Evolutionary conservation across 805 yeast species (phyloP).

Genomic region (Kodamaea neixiangensis): DNA sequence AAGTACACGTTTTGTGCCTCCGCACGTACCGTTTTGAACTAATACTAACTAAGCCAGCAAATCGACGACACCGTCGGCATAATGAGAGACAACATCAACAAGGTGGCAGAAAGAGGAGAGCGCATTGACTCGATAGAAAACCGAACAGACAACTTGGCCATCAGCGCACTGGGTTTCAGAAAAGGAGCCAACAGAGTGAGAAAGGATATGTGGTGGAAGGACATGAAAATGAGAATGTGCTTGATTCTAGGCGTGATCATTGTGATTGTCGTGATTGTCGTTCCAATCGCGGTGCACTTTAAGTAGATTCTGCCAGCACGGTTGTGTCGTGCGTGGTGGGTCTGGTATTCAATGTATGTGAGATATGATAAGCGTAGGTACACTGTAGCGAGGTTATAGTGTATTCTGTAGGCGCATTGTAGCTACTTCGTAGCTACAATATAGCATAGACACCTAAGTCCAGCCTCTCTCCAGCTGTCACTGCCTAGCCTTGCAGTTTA

Average conservation of each 20-base stretch:
- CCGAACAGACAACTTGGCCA: conserved; percentile 89
- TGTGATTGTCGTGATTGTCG: conserved; percentile 82
- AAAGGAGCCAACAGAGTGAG: conserved; percentile 97
- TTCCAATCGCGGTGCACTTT: conserved; percentile 92
- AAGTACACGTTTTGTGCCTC: conserved; percentile 30
- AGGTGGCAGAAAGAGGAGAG: conserved; percentile 94
- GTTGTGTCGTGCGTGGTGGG: no score
- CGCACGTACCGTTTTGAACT: neutral
- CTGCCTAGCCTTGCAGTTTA: no score
- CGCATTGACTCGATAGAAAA: conserved; percentile 89
- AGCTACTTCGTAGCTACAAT: no score
- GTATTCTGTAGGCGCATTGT: no score
- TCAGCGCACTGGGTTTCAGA: conserved; percentile 90
- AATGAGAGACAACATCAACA: conserved; percentile 96
- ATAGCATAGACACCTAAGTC: no score
- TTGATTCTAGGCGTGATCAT: conserved; percentile 75
- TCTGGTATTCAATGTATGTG: neutral
- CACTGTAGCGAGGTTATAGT: no score
- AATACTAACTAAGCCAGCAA: conserved; percentile 50
- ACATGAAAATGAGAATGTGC: conserved; percentile 94
- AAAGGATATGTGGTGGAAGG: conserved; percentile 99
- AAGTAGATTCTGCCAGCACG: conserved; percentile 28
- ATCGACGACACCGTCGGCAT: conserved; percentile 95
- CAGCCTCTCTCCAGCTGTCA: no score
- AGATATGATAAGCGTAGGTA: neutral